These are phyloP conservation scores for Anthracocystis panici-leucophaei DNA, from an alignment of 1,284 basidiomycete genomes.

Conservation along the genomic window DNA sequence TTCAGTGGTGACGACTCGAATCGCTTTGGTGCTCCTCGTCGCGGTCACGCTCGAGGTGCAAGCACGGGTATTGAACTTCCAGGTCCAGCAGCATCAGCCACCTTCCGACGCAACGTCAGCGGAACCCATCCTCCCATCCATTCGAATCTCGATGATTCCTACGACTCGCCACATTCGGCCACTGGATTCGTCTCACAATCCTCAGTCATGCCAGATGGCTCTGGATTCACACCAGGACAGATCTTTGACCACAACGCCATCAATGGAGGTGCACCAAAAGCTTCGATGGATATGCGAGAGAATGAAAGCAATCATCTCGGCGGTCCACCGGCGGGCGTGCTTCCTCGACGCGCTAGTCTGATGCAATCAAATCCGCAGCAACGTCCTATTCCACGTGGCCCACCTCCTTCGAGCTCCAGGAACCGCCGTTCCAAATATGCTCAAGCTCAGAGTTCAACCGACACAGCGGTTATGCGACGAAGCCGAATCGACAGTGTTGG, in stretches of 20 bases:
- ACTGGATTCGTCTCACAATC: conserved; percentile 3
- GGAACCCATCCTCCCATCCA: conserved; percentile 47
- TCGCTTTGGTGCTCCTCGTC: conserved; percentile 20
- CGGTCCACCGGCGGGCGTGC: conserved; percentile 15
- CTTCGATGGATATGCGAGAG: conserved; percentile 27
- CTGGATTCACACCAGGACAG: conserved; percentile 49
- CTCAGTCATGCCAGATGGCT: conserved; percentile 42
- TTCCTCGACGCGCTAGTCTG: conserved; percentile 29
- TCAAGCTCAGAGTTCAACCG: conserved; percentile 7
- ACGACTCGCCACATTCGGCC: conserved; percentile 31
- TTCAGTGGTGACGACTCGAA: conserved; percentile 31
- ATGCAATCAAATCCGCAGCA: conserved; percentile 22
- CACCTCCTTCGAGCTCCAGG: conserved; percentile 43
- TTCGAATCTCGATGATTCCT: conserved; percentile 19
- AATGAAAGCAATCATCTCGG: conserved; percentile 19
- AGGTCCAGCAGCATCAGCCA: conserved; percentile 39
- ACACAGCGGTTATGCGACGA: conserved; percentile 19
- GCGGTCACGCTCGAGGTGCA: conserved; percentile 40
- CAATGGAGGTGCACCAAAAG: conserved; percentile 33
- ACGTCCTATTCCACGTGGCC: conserved; percentile 28
- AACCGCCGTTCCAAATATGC: conserved; percentile 40
- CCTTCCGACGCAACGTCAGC: conserved; percentile 50
- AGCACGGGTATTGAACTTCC: conserved; percentile 52
- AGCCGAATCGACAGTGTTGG: conserved; percentile 56
- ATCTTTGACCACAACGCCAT: conserved; percentile 39